phyloP scores from a whole-genome alignment of 768 basidiomycete species.

The Lyophyllum semitale region DNA sequence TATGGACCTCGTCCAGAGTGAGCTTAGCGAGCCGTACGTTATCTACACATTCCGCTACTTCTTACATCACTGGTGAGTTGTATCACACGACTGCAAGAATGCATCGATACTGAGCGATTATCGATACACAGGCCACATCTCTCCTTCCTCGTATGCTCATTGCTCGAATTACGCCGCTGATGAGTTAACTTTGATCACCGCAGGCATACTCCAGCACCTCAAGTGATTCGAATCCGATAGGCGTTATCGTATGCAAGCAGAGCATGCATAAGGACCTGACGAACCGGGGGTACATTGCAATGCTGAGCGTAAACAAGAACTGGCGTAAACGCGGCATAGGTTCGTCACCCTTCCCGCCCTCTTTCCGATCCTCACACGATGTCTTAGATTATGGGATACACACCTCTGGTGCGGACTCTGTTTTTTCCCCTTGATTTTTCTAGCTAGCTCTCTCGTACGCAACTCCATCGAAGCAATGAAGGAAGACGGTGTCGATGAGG shows the following conservation, averaged over 20 bases:
- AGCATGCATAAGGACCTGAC: conserved; percentile 75
- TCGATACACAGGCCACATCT: conserved; percentile 78
- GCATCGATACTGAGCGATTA: conserved; percentile 15
- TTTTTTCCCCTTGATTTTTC: conserved; percentile 36
- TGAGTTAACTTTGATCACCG: not conserved
- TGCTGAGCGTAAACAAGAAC: conserved; percentile 86
- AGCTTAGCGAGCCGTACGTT: conserved; percentile 95
- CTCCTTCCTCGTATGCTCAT: conserved; percentile 66
- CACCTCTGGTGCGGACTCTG: conserved; percentile 48
- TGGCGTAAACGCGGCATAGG: conserved; percentile 94
- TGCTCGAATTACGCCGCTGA: not conserved
- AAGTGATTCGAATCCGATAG: conserved; percentile 60
- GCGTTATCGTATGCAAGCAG: conserved; percentile 97
- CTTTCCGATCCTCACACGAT: conserved; percentile 41
- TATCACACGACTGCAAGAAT: conserved; percentile 32
- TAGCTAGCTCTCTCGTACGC: conserved; percentile 85
- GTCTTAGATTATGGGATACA: conserved; percentile 48
- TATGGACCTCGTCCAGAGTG: conserved; percentile 86
- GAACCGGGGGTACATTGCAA: conserved; percentile 95
- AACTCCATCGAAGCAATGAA: conserved; percentile 87
- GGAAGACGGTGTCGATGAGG: conserved; percentile 82
- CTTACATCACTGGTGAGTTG: conserved; percentile 87
- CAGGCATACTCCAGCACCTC: conserved; percentile 62
- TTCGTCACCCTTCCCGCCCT: conserved; percentile 45
- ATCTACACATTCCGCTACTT: conserved; percentile 98